phyloP scores from a whole-genome alignment of 129 eudicot species.

The Ambrosia trifida region DNA sequence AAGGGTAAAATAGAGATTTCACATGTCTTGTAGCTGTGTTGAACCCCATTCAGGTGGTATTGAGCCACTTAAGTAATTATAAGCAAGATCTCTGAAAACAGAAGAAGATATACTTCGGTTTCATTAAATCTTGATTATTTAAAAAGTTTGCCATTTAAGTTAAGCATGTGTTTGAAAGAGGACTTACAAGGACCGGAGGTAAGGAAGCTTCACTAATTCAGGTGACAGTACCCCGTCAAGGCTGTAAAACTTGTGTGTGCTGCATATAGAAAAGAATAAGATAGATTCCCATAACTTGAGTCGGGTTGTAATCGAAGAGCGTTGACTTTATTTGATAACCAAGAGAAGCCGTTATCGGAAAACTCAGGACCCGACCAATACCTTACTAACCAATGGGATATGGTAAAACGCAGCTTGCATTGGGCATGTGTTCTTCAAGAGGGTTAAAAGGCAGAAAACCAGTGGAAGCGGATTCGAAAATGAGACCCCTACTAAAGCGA shows the following conservation, averaged over 20 bases:
- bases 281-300: slow-evolving; percentile 11
- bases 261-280: slow-evolving; percentile 35
- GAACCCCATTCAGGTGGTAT: slow-evolving; percentile 81
- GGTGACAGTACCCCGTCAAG: slow-evolving; percentile 87
- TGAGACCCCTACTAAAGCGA: too few relatives aligned
- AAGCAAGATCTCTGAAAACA: slow-evolving; percentile 72
- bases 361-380: too few relatives aligned
- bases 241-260: slow-evolving; percentile 61
- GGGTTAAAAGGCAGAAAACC: too few relatives aligned
- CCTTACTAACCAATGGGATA: too few relatives aligned
- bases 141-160: neutral
- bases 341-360: too few relatives aligned
- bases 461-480: too few relatives aligned
- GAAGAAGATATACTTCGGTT: slow-evolving; percentile 17
- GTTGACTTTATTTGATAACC: slow-evolving; percentile 2
- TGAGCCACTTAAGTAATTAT: slow-evolving; percentile 66
- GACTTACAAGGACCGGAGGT: slow-evolving; percentile 66
- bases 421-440: too few relatives aligned
- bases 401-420: too few relatives aligned
- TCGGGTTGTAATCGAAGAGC: neutral
- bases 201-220: slow-evolving; percentile 61
- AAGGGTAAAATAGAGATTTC: slow-evolving; percentile 21
- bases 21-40: slow-evolving; percentile 56
- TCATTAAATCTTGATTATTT: neutral
- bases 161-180: neutral